Evolutionary conservation across 2,329 filamentous ascomycete genomes (phyloP).

Genomic region (Cladosporium sp.): DNA sequence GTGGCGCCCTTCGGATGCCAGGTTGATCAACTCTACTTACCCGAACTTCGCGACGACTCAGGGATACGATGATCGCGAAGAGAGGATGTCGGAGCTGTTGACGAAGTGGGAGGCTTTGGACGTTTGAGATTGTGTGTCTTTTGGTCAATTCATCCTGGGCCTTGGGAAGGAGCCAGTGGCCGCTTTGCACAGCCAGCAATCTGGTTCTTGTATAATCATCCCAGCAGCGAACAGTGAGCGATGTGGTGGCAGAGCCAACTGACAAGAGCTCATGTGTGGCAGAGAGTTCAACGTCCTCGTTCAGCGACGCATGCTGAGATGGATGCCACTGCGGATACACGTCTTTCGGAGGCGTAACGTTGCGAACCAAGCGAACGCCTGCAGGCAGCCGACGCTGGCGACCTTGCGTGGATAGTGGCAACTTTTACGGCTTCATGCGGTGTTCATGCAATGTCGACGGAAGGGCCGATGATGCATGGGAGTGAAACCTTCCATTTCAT

Average conservation of each 20-base stretch:
- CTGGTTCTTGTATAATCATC: background rate
- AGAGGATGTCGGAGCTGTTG: slow-evolving; percentile 20
- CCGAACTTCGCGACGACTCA: slow-evolving; percentile 20
- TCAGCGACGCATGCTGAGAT: background rate
- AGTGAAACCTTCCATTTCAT: background rate
- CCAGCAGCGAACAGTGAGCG: background rate
- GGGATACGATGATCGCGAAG: slow-evolving; percentile 6
- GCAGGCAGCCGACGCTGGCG: background rate
- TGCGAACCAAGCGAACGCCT: background rate
- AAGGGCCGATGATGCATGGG: background rate
- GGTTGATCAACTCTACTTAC: slow-evolving; percentile 14
- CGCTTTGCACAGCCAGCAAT: background rate
- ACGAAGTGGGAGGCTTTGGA: slow-evolving; percentile 18
- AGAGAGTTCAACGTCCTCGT: background rate
- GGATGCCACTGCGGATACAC: background rate
- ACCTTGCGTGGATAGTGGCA: background rate
- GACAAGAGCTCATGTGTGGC: background rate
- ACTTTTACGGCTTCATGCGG: background rate
- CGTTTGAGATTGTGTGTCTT: background rate
- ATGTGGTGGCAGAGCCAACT: background rate
- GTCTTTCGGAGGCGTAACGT: background rate
- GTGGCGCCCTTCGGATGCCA: slow-evolving; percentile 22
- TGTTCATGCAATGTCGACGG: background rate
- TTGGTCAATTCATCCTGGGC: background rate
- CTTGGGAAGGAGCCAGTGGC: background rate